Base-by-base conservation (phyloP, 2,329 filamentous ascomycete genomes). In the Botrytis elliptica region DNA sequence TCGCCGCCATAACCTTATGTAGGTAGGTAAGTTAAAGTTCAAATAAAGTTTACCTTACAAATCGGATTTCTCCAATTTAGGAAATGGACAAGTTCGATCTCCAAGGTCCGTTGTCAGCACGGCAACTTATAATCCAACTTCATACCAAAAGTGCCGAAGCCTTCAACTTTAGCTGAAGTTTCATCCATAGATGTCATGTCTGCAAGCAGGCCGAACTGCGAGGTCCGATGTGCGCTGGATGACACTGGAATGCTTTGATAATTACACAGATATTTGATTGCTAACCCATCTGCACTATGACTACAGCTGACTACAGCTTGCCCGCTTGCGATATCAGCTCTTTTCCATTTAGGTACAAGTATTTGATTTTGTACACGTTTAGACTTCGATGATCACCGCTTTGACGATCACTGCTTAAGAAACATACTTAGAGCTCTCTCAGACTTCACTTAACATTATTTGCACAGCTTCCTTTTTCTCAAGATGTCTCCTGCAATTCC, bases 401-500 rank as follows among this genome's bases (percentile, higher is more conserved):
- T 33, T 9, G 16, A 55, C 46, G 1, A 40, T 55, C 25, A 55
- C 25, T 18, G 9, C 9, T 14, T 67, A 25, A 40, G 2, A 29
- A 33, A 42, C 46, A 42, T 29, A 55, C 4, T 8, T 8, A 29
- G 3, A 42, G 2, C 16, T 38, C 14, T 2, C 14, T 68, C 22
- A 9, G 20, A 4, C 18, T 55, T 55, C 9, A 16, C 36, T 22
- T 10, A 64, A 16, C 25, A 64, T 29, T 14, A 16, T 22, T 49
- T 3, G 12, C n/a, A 66, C 20, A 57, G 3, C 7, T 52, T 3
- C 12, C 7, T 29, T 36, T 29, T 29, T 1, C 22, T 16, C 52
- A 59, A 29, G 1, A 72, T 72, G 63, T 46, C 63, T 69, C 16
- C 55, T 55, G 63, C 77, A 36, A 76, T 81, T 16, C 71, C 79